These are phyloP conservation scores for Magnolia officinalis DNA, from an alignment of 164 flowering plant species.

Conservation along the genomic window DNA sequence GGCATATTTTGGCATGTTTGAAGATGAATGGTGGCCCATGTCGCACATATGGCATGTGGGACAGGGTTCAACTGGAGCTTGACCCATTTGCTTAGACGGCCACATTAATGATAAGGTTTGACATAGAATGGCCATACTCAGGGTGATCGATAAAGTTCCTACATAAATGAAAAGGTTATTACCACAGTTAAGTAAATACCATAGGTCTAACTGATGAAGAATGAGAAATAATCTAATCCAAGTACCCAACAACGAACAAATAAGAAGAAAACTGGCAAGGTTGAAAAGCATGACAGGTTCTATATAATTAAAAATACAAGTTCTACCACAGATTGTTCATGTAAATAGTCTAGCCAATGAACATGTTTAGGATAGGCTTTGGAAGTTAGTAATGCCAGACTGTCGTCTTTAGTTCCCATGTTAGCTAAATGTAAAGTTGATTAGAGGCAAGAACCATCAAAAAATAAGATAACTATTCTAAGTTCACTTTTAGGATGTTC, in stretches of 20 bases:
- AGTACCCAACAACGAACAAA: not conserved
- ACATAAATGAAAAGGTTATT: slow-evolving; percentile 11
- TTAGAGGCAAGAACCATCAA: not conserved
- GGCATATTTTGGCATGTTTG: too few relatives aligned
- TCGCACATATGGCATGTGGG: too few relatives aligned
- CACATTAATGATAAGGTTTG: slow-evolving; percentile 51
- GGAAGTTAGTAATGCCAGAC: not conserved
- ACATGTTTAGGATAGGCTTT: not conserved
- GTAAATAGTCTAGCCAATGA: not conserved
- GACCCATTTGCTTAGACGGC: too few relatives aligned
- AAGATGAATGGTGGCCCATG: too few relatives aligned
- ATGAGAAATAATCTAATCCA: not conserved
- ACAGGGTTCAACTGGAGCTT: too few relatives aligned
- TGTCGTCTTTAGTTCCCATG: not conserved
- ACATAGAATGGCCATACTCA: slow-evolving; percentile 78
- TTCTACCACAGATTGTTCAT: not conserved
- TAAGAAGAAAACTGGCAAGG: not conserved
- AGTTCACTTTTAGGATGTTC: not conserved
- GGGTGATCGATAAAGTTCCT: slow-evolving; percentile 91
- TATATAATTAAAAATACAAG: not conserved
- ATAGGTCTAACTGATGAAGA: not conserved
- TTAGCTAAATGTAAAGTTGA: not conserved
- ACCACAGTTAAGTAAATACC: not conserved
- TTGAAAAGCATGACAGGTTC: not conserved
- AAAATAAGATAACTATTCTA: not conserved